These are phyloP conservation scores for Fusarium burgessii DNA, from an alignment of 2,329 filamentous ascomycete genomes.

Conservation along the genomic window DNA sequence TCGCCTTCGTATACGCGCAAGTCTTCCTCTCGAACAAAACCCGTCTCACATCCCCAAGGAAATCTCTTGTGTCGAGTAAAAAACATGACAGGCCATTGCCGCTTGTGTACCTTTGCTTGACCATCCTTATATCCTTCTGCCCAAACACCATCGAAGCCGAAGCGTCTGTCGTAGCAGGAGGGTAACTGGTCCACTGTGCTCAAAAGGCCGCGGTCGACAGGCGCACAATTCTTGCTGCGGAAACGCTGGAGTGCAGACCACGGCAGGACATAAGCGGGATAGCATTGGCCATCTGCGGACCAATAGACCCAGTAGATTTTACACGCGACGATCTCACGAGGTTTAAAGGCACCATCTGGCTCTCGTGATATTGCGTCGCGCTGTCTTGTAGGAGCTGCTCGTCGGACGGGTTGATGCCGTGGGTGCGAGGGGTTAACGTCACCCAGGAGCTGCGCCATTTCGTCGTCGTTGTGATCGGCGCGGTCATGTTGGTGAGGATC, in stretches of 20 bases:
- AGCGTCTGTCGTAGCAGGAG: background rate
- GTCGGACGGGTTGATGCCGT: background rate
- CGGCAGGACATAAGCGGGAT: background rate
- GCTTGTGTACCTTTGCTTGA: background rate
- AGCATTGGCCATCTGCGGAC: background rate
- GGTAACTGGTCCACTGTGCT: background rate
- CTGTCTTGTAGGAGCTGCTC: background rate
- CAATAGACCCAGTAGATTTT: background rate
- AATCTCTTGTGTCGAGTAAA: background rate
- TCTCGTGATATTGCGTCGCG: background rate
- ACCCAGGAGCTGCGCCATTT: background rate
- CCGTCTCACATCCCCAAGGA: background rate
- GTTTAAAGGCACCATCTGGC: background rate
- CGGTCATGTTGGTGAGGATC: no score
- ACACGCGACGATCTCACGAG: background rate
- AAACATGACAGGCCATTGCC: background rate
- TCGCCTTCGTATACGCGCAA: background rate
- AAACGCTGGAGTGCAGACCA: background rate
- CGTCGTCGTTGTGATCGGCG: no score
- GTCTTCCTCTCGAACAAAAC: background rate
- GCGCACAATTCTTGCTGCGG: background rate
- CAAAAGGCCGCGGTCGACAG: background rate
- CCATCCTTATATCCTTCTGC: background rate
- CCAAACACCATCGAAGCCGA: background rate
- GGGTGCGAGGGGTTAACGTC: fast-evolving